Conservation (phyloP, 2,329 filamentous ascomycete genomes). For the Diaporthe batatas region DNA sequence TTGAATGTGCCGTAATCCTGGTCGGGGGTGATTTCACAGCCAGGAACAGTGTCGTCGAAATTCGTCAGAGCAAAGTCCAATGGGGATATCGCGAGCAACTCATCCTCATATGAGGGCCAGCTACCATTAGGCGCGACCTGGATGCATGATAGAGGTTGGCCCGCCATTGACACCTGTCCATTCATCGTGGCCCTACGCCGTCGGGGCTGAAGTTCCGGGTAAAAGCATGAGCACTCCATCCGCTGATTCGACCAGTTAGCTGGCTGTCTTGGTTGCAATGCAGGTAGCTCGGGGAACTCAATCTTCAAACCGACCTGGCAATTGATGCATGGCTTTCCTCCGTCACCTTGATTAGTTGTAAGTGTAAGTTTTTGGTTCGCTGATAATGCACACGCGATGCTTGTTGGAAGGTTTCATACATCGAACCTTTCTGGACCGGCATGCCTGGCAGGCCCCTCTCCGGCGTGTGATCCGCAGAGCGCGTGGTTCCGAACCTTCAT, state of each 20-base stretch:
- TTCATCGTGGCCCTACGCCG: neutral
- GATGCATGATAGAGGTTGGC: neutral
- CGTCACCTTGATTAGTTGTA: neutral
- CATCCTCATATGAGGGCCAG: neutral
- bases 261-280: neutral
- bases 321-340: neutral
- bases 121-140: neutral
- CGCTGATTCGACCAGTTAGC: neutral
- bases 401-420: neutral
- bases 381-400: neutral
- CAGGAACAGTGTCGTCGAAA: neutral
- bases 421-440: conserved; percentile 3
- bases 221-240: neutral
- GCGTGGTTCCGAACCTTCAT: neutral
- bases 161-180: neutral
- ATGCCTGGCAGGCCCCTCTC: neutral
- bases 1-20: neutral
- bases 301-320: neutral
- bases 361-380: neutral
- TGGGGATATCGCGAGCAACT: neutral
- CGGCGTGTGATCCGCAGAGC: neutral
- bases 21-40: neutral
- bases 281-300: neutral
- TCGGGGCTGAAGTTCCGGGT: neutral
- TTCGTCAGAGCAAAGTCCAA: neutral